A percentile compares a stretch with the other conserved stretches of the same genome.
Evolutionary conservation across 306 rosid genomes (phyloP).

Genomic region (Quillaja saponaria): DNA sequence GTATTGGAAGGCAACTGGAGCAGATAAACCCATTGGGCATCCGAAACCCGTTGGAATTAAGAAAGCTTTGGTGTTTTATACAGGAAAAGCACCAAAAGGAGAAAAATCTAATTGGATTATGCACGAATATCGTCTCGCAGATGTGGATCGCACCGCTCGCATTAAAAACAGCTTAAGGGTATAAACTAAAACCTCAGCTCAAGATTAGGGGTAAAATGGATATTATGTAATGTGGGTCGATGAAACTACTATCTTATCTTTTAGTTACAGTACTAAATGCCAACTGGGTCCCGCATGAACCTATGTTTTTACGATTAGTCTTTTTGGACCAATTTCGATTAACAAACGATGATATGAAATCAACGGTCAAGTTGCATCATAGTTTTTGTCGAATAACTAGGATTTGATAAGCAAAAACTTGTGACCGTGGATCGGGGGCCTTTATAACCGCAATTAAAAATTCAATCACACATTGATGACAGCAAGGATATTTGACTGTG

Average conservation of each 20-base stretch:
- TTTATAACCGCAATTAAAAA: too few species aligned
- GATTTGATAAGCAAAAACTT: neutral
- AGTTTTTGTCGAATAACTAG: too few species aligned
- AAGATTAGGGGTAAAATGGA: constrained; percentile 18
- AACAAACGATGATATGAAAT: neutral
- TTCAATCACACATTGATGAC: too few species aligned
- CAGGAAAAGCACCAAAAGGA: constrained; percentile 89
- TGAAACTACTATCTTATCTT: too few species aligned
- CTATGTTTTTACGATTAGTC: neutral
- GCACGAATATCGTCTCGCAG: constrained; percentile 97
- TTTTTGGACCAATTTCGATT: neutral
- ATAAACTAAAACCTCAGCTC: neutral
- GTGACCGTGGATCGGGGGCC: neutral
- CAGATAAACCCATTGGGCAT: constrained; percentile 83
- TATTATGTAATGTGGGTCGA: neutral
- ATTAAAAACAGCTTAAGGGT: constrained; percentile 90
- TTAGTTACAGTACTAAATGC: too few species aligned
- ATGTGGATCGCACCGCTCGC: constrained; percentile 86
- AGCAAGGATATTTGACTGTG: neutral
- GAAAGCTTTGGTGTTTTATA: constrained; percentile 89
- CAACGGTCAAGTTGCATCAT: constrained; percentile 11
- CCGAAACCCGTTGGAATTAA: constrained; percentile 91
- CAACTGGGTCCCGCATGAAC: constrained; percentile 22
- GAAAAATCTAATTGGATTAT: constrained; percentile 97
- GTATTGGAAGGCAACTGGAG: constrained; percentile 99